Evolutionary conservation across 2,329 filamentous ascomycete genomes (phyloP).

Genomic region (Pezicula carpinea): DNA sequence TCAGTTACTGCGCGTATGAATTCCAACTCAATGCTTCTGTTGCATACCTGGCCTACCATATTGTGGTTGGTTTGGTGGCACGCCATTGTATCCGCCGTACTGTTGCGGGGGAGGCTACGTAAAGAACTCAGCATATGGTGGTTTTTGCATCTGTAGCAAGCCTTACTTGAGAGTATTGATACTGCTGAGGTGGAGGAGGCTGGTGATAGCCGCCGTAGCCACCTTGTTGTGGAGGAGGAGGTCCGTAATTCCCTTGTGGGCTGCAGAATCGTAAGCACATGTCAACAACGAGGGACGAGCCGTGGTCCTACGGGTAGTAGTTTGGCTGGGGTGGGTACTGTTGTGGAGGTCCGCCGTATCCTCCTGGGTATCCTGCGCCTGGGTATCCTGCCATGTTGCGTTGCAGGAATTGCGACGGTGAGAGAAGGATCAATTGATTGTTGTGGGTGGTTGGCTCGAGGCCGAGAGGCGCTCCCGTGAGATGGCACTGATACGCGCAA

Average conservation of each 20-base stretch:
- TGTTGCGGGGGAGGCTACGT: slow-evolving; percentile 40
- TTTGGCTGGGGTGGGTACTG: slow-evolving; percentile 35
- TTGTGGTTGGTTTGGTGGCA: slow-evolving; percentile 33
- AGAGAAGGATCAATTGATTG: not conserved
- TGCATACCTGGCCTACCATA: slow-evolving; percentile 47
- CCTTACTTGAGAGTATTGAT: slow-evolving; percentile 27
- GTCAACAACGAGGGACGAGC: slow-evolving; percentile 24
- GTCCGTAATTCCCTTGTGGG: slow-evolving; percentile 23
- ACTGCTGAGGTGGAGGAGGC: slow-evolving; percentile 40
- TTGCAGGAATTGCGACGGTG: not conserved
- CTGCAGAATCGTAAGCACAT: slow-evolving; percentile 19
- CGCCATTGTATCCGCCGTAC: slow-evolving; percentile 36
- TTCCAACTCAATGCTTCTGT: slow-evolving; percentile 3
- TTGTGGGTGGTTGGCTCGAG: slow-evolving; percentile 9
- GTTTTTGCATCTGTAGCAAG: not conserved
- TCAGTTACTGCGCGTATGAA: not conserved
- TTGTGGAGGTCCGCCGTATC: slow-evolving; percentile 36
- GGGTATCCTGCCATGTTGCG: slow-evolving; percentile 59
- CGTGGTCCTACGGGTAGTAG: slow-evolving; percentile 45
- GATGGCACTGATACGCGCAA: not conserved
- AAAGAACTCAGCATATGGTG: not conserved
- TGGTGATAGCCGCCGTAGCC: slow-evolving; percentile 45
- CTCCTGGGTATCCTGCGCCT: slow-evolving; percentile 46
- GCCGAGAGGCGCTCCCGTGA: slow-evolving; percentile 13
- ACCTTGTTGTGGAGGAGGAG: slow-evolving; percentile 27